These are phyloP conservation scores for Aspergillus brasiliensis DNA, from an alignment of 2,329 filamentous ascomycete genomes.

Conservation along the genomic window DNA sequence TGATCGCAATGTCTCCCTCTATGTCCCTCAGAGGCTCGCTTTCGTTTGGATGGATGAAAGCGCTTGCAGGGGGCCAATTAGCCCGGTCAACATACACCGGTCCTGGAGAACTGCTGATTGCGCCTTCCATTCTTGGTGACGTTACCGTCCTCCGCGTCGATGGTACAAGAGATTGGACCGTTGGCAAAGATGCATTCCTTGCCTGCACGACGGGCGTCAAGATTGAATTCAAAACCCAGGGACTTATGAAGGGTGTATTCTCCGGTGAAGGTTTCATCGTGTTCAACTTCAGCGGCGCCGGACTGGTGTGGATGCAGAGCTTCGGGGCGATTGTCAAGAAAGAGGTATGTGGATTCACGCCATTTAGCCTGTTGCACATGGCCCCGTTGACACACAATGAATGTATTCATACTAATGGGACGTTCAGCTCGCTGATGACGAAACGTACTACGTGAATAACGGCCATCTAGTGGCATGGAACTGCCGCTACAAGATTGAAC, in stretches of 20 bases:
- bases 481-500: slow-evolving; percentile 87
- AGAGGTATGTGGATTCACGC: slow-evolving; percentile 66
- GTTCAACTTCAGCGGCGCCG: slow-evolving; percentile 79
- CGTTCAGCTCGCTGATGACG: slow-evolving; percentile 56
- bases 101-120: slow-evolving; percentile 85
- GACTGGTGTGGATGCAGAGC: slow-evolving; percentile 85
- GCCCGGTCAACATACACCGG: slow-evolving; percentile 78
- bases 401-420: background rate
- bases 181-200: slow-evolving; percentile 84
- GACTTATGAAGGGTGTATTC: slow-evolving; percentile 87
- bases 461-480: slow-evolving; percentile 97
- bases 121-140: slow-evolving; percentile 78
- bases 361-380: background rate
- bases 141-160: slow-evolving; percentile 76
- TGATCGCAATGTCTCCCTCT: slow-evolving; percentile 94
- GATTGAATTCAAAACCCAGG: slow-evolving; percentile 86
- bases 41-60: slow-evolving; percentile 89
- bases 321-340: slow-evolving; percentile 95
- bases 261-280: slow-evolving; percentile 90
- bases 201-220: slow-evolving; percentile 81
- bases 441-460: slow-evolving; percentile 91
- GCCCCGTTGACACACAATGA: background rate
- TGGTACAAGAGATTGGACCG: slow-evolving; percentile 71
- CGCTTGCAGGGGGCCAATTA: slow-evolving; percentile 81
- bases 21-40: slow-evolving; percentile 79